Conservation (phyloP, 345 rosid species). For the Lepidium didymum region DNA sequence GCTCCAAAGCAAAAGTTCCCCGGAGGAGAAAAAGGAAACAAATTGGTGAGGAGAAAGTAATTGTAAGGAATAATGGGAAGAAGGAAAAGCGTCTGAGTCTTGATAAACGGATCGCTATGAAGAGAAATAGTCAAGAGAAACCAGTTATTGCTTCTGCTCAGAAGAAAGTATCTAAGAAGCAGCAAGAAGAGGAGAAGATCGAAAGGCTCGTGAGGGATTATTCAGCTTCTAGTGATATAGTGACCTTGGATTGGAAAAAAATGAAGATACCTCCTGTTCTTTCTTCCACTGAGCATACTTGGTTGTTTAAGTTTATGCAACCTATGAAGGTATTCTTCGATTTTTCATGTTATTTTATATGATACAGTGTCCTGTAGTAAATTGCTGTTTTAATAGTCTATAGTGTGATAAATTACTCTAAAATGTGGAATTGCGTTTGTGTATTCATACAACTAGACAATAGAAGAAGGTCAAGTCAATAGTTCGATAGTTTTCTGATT, state of each 20-base stretch:
- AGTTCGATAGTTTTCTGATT: no score
- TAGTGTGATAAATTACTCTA: neutral
- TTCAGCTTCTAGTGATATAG: slow-evolving; percentile 63
- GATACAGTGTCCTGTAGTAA: no score
- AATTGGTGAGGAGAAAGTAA: slow-evolving; percentile 32
- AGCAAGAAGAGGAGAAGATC: slow-evolving; percentile 53
- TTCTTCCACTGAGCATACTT: slow-evolving; percentile 61
- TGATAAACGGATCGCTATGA: slow-evolving; percentile 54
- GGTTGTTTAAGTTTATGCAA: slow-evolving; percentile 93
- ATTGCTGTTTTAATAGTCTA: neutral
- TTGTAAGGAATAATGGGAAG: slow-evolving; percentile 46
- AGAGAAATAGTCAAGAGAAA: slow-evolving; percentile 36
- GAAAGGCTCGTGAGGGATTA: slow-evolving; percentile 68
- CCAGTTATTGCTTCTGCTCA: neutral
- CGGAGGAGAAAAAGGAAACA: slow-evolving; percentile 39
- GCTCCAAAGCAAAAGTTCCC: slow-evolving; percentile 22
- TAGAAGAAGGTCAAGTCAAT: no score
- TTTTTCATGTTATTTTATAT: neutral
- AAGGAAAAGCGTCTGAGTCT: slow-evolving; percentile 61
- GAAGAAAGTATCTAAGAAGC: slow-evolving; percentile 17
- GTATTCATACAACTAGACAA: no score
- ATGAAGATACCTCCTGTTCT: slow-evolving; percentile 97
- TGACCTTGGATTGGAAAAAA: slow-evolving; percentile 87
- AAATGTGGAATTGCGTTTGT: neutral
- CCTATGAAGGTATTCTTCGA: slow-evolving; percentile 69